Evolutionary conservation across 169 alveolate genomes (phyloP).

Genomic region (Plasmodium sp.): DNA sequence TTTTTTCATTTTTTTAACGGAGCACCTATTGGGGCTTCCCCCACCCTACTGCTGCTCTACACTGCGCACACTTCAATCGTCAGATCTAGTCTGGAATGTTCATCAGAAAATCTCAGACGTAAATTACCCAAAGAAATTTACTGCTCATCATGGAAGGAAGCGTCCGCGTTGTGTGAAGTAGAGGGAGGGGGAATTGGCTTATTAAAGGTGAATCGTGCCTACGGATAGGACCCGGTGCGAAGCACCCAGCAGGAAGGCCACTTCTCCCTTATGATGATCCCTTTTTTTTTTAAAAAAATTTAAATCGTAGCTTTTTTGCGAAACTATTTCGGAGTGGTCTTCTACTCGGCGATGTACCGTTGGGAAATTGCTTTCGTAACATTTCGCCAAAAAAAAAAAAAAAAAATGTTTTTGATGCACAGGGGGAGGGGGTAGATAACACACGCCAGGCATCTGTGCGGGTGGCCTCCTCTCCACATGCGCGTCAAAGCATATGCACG

Average conservation of each 20-base stretch:
- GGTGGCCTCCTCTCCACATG: background rate
- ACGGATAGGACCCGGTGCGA: background rate
- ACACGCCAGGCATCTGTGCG: background rate
- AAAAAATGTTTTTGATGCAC: background rate
- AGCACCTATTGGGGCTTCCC: background rate
- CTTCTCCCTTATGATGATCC: background rate
- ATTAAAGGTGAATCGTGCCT: background rate
- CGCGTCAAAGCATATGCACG: background rate
- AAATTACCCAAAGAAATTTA: conserved; percentile 40
- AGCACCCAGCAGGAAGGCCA: background rate
- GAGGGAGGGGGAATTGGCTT: background rate
- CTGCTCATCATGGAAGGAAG: conserved; percentile 33
- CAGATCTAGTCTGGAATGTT: conserved; percentile 19
- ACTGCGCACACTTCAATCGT: conserved; percentile 1
- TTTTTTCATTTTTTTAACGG: background rate
- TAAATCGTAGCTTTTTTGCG: background rate
- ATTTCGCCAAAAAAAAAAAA: conserved; percentile 1
- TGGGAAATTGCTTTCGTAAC: background rate
- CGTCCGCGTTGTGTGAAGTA: background rate
- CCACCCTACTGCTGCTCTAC: background rate
- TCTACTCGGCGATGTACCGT: background rate
- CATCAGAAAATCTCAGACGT: conserved; percentile 46
- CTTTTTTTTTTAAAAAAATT: background rate
- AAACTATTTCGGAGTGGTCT: background rate
- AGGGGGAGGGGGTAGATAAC: background rate